Conservation (phyloP, 2,329 filamentous ascomycete genomes). For the Cytospora leucostoma region DNA sequence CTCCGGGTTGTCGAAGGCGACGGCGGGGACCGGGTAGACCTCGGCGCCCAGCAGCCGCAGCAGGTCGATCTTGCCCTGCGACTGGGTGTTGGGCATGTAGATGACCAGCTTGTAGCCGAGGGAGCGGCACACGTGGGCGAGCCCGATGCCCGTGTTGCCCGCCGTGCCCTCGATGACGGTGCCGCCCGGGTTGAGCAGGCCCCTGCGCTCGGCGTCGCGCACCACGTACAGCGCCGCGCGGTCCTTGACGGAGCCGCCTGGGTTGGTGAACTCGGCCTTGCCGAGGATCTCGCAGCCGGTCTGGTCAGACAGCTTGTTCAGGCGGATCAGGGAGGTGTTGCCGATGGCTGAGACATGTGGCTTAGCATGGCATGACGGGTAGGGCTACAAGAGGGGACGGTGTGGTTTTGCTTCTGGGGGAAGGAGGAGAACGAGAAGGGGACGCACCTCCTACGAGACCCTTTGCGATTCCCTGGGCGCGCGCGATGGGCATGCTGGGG, state of each 20-base stretch:
- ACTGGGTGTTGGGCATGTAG: conserved; percentile 99
- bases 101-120: conserved; percentile 95
- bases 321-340: conserved; percentile 90
- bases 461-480: conserved; percentile 75
- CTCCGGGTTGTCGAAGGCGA: conserved; percentile 89
- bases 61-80: conserved; percentile 95
- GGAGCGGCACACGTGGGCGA: conserved; percentile 92
- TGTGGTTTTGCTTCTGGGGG: conserved; percentile 3
- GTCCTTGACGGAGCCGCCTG: conserved; percentile 94
- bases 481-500: conserved; percentile 72
- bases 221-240: conserved; percentile 93
- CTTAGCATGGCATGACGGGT: not conserved
- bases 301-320: conserved; percentile 84
- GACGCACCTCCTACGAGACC: conserved; percentile 77
- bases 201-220: conserved; percentile 86
- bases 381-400: no score
- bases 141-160: conserved; percentile 95
- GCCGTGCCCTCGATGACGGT: conserved; percentile 97
- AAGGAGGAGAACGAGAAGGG: not conserved
- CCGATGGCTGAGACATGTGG: conserved; percentile 74
- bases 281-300: conserved; percentile 94
- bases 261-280: conserved; percentile 99
- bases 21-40: conserved; percentile 93
- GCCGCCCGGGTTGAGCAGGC: conserved; percentile 78
- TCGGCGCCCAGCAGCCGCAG: conserved; percentile 88